Conservation (phyloP, 2,329 filamentous ascomycete genomes). For the Ceratocystis cubensis region DNA sequence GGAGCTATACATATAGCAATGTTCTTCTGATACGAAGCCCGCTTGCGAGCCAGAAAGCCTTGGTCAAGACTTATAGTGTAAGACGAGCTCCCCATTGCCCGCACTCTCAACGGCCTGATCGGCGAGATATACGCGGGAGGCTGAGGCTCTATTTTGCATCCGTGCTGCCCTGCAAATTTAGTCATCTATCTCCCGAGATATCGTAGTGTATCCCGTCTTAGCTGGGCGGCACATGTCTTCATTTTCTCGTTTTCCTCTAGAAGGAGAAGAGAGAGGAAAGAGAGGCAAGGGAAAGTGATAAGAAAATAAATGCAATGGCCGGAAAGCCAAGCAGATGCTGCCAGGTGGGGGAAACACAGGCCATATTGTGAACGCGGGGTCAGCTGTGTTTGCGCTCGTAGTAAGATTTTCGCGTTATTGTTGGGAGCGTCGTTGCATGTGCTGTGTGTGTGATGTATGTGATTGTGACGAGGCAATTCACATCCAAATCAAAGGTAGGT, state of each 20-base stretch:
- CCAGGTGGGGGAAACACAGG: not conserved
- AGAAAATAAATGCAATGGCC: not conserved
- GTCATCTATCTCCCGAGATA: not conserved
- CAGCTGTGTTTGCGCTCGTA: not conserved
- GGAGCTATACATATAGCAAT: too few relatives aligned
- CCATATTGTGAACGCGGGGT: not conserved
- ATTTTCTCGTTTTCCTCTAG: not conserved
- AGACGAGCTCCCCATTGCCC: too few relatives aligned
- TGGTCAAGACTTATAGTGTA: too few relatives aligned
- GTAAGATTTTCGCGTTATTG: too few relatives aligned
- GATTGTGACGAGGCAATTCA: conserved; percentile 6
- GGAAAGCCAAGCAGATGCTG: too few relatives aligned
- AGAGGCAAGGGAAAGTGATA: not conserved
- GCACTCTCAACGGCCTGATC: not conserved
- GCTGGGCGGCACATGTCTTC: not conserved
- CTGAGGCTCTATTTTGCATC: not conserved
- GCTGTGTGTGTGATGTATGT: not conserved
- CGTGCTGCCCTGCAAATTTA: not conserved
- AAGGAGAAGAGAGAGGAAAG: not conserved
- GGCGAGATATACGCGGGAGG: not conserved
- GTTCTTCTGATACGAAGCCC: too few relatives aligned
- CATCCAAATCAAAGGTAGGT: not conserved
- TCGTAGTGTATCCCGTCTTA: not conserved
- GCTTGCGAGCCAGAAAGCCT: too few relatives aligned
- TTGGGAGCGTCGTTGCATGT: not conserved